Evolutionary conservation across 257 asterid genomes (phyloP).

Genomic region (Ilex aquifolium): DNA sequence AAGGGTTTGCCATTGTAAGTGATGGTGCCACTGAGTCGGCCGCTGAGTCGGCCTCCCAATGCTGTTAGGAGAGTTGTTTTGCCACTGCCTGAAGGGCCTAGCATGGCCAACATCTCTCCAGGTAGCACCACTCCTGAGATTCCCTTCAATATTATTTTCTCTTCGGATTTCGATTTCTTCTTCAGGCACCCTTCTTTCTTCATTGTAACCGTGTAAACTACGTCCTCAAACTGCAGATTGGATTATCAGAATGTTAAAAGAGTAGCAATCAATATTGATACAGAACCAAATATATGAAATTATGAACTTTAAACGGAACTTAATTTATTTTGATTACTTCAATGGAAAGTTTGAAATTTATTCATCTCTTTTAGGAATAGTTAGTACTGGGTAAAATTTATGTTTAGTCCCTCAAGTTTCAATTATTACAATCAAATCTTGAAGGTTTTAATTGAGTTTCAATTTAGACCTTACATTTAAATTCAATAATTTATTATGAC

Average conservation of each 20-base stretch:
- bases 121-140: slow-evolving; percentile 54
- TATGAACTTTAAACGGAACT: no score
- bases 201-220: slow-evolving; percentile 41
- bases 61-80: slow-evolving; percentile 77
- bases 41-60: slow-evolving; percentile 58
- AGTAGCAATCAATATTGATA: neutral
- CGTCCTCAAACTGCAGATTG: slow-evolving; percentile 58
- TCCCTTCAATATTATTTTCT: slow-evolving; percentile 56
- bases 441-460: no score
- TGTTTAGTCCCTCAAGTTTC: no score
- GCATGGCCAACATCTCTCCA: slow-evolving; percentile 77
- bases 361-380: neutral
- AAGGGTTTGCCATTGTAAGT: slow-evolving; percentile 58
- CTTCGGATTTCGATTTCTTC: slow-evolving; percentile 26
- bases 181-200: slow-evolving; percentile 20
- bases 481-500: no score
- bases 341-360: no score
- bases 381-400: no score
- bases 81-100: slow-evolving; percentile 95
- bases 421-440: no score
- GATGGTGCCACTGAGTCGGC: slow-evolving; percentile 40
- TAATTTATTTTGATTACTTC: neutral
- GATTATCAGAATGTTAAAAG: neutral
- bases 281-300: no score
- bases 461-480: no score